Conservation (phyloP, 140 eudicot species). For the Cichorium intybus region DNA sequence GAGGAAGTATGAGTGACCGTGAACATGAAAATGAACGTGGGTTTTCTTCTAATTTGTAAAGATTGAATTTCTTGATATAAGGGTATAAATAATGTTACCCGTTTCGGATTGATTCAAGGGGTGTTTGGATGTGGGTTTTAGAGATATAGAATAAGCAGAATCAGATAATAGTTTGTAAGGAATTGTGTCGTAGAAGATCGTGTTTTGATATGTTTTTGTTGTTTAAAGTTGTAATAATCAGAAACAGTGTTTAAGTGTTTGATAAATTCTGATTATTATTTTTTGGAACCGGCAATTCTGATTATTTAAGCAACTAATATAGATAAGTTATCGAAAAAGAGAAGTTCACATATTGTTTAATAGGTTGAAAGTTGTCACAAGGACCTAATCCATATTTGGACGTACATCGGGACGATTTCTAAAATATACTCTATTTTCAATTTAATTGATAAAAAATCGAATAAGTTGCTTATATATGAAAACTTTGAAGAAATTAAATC, state of each 20-base stretch:
- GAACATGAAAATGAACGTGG: constrained; percentile 47
- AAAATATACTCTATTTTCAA: too few relatives aligned
- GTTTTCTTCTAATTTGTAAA: constrained; percentile 38
- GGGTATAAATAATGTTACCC: constrained; percentile 10
- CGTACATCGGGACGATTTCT: too few relatives aligned
- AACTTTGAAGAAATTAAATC: too few relatives aligned
- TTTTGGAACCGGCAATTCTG: too few relatives aligned
- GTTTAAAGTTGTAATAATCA: too few relatives aligned
- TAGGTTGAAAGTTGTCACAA: too few relatives aligned
- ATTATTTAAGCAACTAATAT: too few relatives aligned
- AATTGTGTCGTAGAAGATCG: not conserved
- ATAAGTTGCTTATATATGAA: too few relatives aligned
- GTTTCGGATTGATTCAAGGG: constrained; percentile 3
- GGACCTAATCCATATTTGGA: too few relatives aligned
- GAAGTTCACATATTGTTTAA: too few relatives aligned
- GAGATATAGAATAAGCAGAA: not conserved
- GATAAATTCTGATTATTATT: not conserved
- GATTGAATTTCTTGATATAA: constrained; percentile 15
- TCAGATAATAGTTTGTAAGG: not conserved
- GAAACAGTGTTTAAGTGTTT: not conserved
- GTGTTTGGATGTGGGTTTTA: not conserved
- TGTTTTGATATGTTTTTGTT: not conserved
- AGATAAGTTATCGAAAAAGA: too few relatives aligned
- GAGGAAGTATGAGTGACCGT: constrained; percentile 65
- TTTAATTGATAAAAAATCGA: too few relatives aligned